Base-by-base conservation (phyloP, 2,329 filamentous ascomycete genomes). In the Paracorniculantispora psalliotae region DNA sequence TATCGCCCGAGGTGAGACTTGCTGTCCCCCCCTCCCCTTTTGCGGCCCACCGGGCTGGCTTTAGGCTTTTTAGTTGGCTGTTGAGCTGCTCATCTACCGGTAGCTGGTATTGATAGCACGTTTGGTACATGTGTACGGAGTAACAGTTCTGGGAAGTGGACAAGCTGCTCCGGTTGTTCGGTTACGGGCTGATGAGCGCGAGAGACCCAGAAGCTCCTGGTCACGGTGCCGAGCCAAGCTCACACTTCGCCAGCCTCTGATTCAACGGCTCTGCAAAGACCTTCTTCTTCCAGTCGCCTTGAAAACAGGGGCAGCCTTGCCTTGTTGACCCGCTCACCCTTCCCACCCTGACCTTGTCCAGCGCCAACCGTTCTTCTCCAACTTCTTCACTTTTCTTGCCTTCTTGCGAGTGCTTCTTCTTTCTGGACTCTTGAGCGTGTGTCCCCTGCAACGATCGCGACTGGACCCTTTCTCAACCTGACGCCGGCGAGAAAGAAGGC, bases 1-100 rank as follows among this genome's bases (percentile, higher is more conserved):
- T 59, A 59, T 53, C 57, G 48, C 30, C 48, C 48, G 49, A 53
- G 57, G 57, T 59, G 57, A 59, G 57, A 59, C 57, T 51, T 52
- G 30, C n/a, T 48, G 46, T 57, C 54, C 46, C 54, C n/a, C 54
- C 33, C 33, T 48, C 23, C 41, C 33, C 23, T 46, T 46, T 23
- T 7, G 43, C 26, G 46, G 54, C 54, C 54, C 54, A 57, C 54
- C 15, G n/a, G 44, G 53, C 53, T 47, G 37, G 53, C 37, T 19
- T 41, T 5, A 15, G 5, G 28, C 3, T 19, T 37, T 35, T 56
- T 51, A 17, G 13, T 39, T 48, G 25, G 53, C 21, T 28, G 39
- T 13, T 26, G 26, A 7, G 12, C 21, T 12, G 30, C 23, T 51
- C 7, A 25, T 4, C 21, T 12, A 4, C 13, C 19, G 46, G 13